Evolutionary conservation across 2,329 filamentous ascomycete species (phyloP), one percentile per base, ranked within the genome.

Genomic region (Cercospora canescens): DNA sequence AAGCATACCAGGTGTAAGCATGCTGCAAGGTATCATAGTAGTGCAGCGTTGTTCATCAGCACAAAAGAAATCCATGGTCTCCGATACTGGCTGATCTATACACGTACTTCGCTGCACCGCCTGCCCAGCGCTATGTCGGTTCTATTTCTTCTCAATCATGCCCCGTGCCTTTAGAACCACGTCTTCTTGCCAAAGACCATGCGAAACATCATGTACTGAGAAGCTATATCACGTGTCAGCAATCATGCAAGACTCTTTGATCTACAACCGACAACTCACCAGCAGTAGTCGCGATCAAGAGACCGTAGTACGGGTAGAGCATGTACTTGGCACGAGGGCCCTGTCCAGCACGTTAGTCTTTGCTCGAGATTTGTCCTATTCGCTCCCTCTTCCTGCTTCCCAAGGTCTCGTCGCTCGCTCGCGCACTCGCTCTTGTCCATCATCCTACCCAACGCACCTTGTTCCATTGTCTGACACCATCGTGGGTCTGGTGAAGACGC

Each of bases 161-260:
- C 16, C 18, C 62, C 45, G 4, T 52, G 24, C 34, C 28, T 62
- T 60, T 61, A 64, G 45, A 67, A 91, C 88, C 89, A 93, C 69
- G 89, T 92, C 87, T 93, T 94, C 85, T 94, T 87, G 76, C 91
- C 91, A 41, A 89, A 78, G 70, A 91, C 82, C 83, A 91, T 88
- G 78, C 91, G 90, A 79, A 85, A 82, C 83, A 91, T 89, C 83
- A 89, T 90, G 84, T 91, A 94, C 81, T 92, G 82, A 70, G 79
- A 76, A 62, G 76, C 81, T 82, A 65, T 48, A 62, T 26, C 11
- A 24, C 30, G 21, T 63, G 34, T 67, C 24, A 68, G 62, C 16
- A 55, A n/a, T 9, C 21, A 21, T 6, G 12, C 26, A 16, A 34
- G n/a, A 5, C 9, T 14, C 18, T 7, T 60, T 18, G 11, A n/a